Base-by-base conservation (phyloP, 2,329 filamentous ascomycete species). In the Drechslera avenae region DNA sequence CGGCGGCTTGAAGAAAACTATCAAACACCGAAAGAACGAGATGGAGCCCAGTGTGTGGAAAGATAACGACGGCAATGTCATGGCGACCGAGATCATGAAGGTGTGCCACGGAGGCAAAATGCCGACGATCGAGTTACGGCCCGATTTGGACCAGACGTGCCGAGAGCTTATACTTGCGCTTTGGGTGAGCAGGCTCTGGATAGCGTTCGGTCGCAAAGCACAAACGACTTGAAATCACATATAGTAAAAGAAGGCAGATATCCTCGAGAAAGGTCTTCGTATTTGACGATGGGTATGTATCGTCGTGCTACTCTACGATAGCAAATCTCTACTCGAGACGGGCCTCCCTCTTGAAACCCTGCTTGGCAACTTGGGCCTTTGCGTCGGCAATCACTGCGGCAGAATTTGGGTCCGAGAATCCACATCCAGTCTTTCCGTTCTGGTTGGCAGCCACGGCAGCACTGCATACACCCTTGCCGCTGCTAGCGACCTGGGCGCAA, bases 381-480 rank as follows among this genome's bases (percentile, higher is more conserved):
- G 66, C 67, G n/a, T 63, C 67, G 16, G 66, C 64, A 51, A 70
- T 69, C 3, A 63, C 63, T 18, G 57, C 54, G 6, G 50, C 46
- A 3, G 64, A 61, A 36, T 70, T 68, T 9, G 67, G 67, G 32
- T 70, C 67, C 1, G 34, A 48, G 44, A 70, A 68, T 21, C 63
- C 64, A 35, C 67, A 70, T 7, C 67, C 66, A 5, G 60, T 64
- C 61, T 70, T 70, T 23, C 66, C 67, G 35, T 63, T 65, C 56
- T 70, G 67, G 40, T 60, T 50, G 33, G 55, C 56, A 1, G 66
- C 67, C 31, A 60, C 67, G 43, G 67, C 67, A 14, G 58, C 66
- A 39, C 56, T 62, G 59, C 66, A 70, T 9, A 70, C 60, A 14
- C 67, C 67, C 13, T 57, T 50, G 9, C 62, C 63, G 2, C 55